Conservation (phyloP, 176 grass and related monocot genomes). For the Chloris gayana region DNA sequence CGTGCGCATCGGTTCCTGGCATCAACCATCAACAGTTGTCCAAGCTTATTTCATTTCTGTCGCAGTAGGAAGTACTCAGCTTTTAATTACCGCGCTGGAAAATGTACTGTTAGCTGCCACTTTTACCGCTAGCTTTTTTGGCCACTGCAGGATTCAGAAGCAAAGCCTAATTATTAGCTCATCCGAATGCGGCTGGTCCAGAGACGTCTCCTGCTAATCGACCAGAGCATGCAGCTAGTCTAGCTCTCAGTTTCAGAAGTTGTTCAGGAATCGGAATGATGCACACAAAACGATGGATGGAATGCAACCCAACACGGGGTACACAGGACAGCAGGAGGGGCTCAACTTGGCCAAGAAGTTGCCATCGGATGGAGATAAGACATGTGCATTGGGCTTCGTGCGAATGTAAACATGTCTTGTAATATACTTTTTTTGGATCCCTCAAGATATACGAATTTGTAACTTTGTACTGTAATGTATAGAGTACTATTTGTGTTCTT, state of each 20-base stretch:
- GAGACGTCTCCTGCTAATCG: neutral
- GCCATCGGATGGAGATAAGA: neutral
- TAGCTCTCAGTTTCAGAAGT: constrained; percentile 1
- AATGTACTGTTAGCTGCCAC: neutral
- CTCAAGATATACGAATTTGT: neutral
- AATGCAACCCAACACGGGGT: neutral
- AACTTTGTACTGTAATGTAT: neutral
- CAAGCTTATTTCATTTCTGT: neutral
- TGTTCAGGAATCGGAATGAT: constrained; percentile 41
- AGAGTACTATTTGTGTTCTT: too few relatives aligned
- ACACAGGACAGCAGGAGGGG: neutral
- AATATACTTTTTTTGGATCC: too few relatives aligned
- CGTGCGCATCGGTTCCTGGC: neutral
- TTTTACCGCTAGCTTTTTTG: neutral
- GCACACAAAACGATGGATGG: neutral
- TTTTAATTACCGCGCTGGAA: neutral
- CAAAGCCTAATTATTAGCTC: neutral
- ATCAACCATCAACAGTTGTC: neutral
- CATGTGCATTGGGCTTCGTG: neutral
- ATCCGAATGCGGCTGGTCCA: constrained; percentile 1
- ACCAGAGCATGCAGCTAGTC: constrained; percentile 9
- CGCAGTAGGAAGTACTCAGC: neutral
- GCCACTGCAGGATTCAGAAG: neutral
- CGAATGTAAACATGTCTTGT: neutral
- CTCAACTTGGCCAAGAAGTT: constrained; percentile 1